Evolutionary conservation across 805 yeast species (phyloP).

Genomic region (Candida verbasci): DNA sequence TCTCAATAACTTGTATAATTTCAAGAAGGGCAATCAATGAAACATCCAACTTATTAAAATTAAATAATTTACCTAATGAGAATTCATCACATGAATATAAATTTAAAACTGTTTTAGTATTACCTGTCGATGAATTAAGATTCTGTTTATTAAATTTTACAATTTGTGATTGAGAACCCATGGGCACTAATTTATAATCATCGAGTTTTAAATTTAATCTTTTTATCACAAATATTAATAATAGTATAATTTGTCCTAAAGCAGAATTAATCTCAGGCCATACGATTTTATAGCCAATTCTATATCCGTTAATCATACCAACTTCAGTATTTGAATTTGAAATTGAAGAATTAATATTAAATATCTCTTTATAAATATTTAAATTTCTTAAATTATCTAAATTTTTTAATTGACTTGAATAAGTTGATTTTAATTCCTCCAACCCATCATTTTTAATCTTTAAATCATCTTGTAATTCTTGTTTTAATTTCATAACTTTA

Average conservation of each 20-base stretch:
- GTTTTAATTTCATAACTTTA: constrained; percentile 45
- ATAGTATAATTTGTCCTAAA: constrained; percentile 73
- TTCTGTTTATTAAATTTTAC: constrained; percentile 42
- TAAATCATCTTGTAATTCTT: constrained; percentile 52
- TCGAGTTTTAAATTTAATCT: constrained; percentile 52
- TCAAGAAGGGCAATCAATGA: constrained; percentile 78
- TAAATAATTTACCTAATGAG: constrained; percentile 64
- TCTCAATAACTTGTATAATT: constrained; percentile 50
- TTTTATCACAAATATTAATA: constrained; percentile 60
- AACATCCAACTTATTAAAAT: constrained; percentile 71
- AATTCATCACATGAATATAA: constrained; percentile 69
- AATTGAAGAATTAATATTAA: constrained; percentile 70
- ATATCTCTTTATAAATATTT: constrained; percentile 80
- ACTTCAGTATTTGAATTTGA: constrained; percentile 39
- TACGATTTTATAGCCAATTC: constrained; percentile 75
- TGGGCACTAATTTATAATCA: constrained; percentile 66
- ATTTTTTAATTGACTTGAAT: constrained; percentile 58
- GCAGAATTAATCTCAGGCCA: constrained; percentile 94
- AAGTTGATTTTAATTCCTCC: constrained; percentile 58
- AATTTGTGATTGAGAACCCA: constrained; percentile 81
- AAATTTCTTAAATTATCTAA: constrained; percentile 68
- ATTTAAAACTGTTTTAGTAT: constrained; percentile 44
- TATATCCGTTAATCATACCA: constrained; percentile 81
- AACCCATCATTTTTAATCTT: constrained; percentile 48
- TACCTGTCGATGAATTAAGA: not conserved